phyloP scores from a whole-genome alignment of 73 alveolate species.

The Diophrys sp. region DNA sequence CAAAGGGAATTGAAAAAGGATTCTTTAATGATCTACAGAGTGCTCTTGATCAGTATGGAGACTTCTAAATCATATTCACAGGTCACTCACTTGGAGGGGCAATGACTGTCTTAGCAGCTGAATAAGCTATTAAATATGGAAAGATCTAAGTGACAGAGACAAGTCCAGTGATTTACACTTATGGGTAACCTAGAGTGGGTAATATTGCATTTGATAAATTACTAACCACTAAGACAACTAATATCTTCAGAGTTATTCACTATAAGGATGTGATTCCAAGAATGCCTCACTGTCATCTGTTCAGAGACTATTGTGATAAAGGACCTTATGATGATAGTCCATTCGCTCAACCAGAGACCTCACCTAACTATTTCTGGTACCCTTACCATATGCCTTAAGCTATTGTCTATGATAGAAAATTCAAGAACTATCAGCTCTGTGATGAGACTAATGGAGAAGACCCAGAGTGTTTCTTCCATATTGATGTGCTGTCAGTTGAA shows the following conservation, averaged over 20 bases:
- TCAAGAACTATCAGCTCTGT: background rate
- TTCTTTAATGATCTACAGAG: background rate
- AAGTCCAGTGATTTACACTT: slow-evolving; percentile 1
- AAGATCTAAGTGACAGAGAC: background rate
- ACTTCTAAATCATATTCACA: slow-evolving; percentile 2
- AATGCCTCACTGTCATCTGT: slow-evolving; percentile 18
- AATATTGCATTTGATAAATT: slow-evolving; percentile 7
- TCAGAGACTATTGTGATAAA: background rate
- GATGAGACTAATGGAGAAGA: slow-evolving; percentile 14
- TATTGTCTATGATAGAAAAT: background rate
- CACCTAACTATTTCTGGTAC: background rate
- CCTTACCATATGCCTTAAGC: slow-evolving; percentile 29
- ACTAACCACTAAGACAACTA: background rate
- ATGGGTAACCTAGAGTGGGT: slow-evolving; percentile 29
- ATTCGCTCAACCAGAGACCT: background rate
- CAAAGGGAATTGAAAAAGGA: background rate
- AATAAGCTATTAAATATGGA: background rate
- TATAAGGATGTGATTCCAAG: slow-evolving; percentile 18
- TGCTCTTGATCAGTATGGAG: background rate
- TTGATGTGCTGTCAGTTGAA: background rate
- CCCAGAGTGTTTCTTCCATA: slow-evolving; percentile 3
- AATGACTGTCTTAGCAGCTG: slow-evolving; percentile 6
- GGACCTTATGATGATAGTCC: background rate
- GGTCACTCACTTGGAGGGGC: slow-evolving; percentile 38
- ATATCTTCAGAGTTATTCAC: slow-evolving; percentile 10